These are phyloP conservation scores for Coemansia sp. DNA, from an alignment of 371 early-diverging fungal species.

Conservation along the genomic window DNA sequence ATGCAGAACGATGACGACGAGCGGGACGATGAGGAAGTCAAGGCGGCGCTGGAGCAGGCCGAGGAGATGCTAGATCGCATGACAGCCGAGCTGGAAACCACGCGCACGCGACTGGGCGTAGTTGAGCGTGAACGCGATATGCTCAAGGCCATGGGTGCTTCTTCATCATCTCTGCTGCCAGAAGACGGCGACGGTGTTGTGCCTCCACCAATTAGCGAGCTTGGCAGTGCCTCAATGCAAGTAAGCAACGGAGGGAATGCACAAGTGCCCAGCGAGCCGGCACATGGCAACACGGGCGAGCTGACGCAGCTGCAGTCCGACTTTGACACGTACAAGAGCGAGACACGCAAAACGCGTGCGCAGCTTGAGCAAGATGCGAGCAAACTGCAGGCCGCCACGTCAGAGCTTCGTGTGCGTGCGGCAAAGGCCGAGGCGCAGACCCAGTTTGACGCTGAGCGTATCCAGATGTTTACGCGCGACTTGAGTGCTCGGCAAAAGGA, in stretches of 20 bases:
- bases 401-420: slow-evolving; percentile 54
- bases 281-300: background rate
- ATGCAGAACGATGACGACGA: slow-evolving; percentile 54
- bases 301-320: slow-evolving; percentile 53
- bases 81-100: slow-evolving; percentile 52
- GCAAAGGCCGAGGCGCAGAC: slow-evolving; percentile 58
- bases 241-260: background rate
- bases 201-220: slow-evolving; percentile 8
- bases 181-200: slow-evolving; percentile 9
- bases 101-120: slow-evolving; percentile 50
- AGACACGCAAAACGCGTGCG: slow-evolving; percentile 56
- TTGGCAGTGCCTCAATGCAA: background rate
- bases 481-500: slow-evolving; percentile 54
- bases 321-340: slow-evolving; percentile 60
- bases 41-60: slow-evolving; percentile 56
- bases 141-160: slow-evolving; percentile 42
- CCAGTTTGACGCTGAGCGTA: slow-evolving; percentile 57
- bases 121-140: slow-evolving; percentile 58
- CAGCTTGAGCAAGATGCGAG: slow-evolving; percentile 55
- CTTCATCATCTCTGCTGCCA: background rate
- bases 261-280: background rate
- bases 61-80: slow-evolving; percentile 55
- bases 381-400: slow-evolving; percentile 51
- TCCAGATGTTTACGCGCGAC: slow-evolving; percentile 55
- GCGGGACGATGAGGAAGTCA: slow-evolving; percentile 51